phyloP scores from a whole-genome alignment of 192 early-diverging fungal species.

The Paraglomus brasilianum region DNA sequence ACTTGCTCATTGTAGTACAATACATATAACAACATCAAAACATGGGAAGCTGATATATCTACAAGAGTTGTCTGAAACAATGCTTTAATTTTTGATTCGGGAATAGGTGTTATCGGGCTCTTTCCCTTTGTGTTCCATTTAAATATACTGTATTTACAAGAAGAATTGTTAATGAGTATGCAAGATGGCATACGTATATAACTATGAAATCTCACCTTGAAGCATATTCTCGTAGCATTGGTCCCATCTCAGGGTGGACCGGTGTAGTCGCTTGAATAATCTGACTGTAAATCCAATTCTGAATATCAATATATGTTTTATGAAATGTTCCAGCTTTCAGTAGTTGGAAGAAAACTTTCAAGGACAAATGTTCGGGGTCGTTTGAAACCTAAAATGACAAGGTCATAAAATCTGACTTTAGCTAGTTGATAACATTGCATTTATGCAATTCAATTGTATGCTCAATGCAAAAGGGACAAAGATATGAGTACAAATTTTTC shows the following conservation, averaged over 20 bases:
- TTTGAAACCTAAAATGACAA: constrained; percentile 13
- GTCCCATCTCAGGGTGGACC: constrained; percentile 33
- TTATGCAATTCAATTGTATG: too few species aligned
- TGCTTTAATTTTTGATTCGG: constrained; percentile 24
- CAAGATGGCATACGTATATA: neutral
- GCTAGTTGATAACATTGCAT: neutral
- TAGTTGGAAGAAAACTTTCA: constrained; percentile 31
- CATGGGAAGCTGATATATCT: constrained; percentile 31
- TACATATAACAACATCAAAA: constrained; percentile 38
- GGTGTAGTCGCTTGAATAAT: constrained; percentile 35
- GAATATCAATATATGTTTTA: constrained; percentile 31
- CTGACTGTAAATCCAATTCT: constrained; percentile 31
- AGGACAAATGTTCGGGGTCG: constrained; percentile 6
- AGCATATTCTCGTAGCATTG: constrained; percentile 38
- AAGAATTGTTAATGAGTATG: neutral
- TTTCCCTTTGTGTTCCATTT: neutral
- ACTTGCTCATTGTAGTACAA: constrained; percentile 34
- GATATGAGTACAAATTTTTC: neutral
- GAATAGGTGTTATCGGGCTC: constrained; percentile 30
- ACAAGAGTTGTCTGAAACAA: constrained; percentile 18
- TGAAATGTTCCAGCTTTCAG: constrained; percentile 36
- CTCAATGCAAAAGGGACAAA: too few species aligned
- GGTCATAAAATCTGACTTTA: too few species aligned
- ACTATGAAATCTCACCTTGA: constrained; percentile 29
- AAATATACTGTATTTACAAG: constrained; percentile 23